Conservation (phyloP, 305 asterid species). For the Fraxinus paxiana region DNA sequence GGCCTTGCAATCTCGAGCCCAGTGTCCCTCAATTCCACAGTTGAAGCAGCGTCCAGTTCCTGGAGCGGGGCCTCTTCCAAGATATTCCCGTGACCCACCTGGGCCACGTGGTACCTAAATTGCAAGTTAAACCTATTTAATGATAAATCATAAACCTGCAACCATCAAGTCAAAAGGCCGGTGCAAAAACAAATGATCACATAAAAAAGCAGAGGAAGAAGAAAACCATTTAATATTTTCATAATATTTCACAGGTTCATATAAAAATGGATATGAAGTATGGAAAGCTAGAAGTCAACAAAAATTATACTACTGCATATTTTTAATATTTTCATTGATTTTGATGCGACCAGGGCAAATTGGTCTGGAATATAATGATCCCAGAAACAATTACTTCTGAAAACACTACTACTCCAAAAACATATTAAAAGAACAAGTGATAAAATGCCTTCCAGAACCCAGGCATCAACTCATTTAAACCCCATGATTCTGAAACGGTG, state of each 20-base stretch:
- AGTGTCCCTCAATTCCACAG: constrained; percentile 95
- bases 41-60: constrained; percentile 98
- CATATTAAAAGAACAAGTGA: background rate
- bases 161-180: background rate
- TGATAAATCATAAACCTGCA: background rate
- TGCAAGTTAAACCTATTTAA: background rate
- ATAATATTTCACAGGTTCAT: background rate
- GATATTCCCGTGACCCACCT: constrained; percentile 79
- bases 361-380: background rate
- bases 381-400: background rate
- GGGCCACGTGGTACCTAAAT: constrained; percentile 92
- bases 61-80: constrained; percentile 88
- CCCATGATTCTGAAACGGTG: background rate
- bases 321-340: background rate
- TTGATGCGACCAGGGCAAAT: background rate
- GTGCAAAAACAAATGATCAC: background rate
- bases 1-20: constrained; percentile 99
- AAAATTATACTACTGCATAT: background rate
- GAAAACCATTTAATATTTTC: background rate
- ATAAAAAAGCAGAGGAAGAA: background rate
- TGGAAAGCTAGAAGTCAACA: background rate
- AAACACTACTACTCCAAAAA: background rate
- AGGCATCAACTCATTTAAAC: background rate
- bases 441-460: background rate
- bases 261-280: background rate